These are phyloP conservation scores for Chalciporus sp. DNA, from an alignment of 1,284 basidiomycete species.

Conservation along the genomic window DNA sequence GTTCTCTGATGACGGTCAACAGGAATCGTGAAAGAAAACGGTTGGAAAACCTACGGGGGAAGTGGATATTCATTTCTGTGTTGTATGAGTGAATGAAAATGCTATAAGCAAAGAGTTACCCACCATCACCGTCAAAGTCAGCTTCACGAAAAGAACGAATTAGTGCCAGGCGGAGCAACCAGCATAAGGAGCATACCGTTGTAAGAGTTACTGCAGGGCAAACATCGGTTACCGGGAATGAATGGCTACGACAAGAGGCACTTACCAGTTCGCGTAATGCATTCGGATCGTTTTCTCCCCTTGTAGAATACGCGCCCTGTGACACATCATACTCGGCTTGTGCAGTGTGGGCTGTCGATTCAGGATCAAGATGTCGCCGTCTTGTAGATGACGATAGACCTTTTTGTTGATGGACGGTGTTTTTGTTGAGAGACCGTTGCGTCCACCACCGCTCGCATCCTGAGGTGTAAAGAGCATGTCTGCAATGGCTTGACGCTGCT, in stretches of 20 bases:
- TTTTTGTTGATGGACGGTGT: conserved; percentile 91
- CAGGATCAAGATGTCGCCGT: conserved; percentile 95
- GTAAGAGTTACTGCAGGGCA: conserved; percentile 83
- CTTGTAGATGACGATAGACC: conserved; percentile 92
- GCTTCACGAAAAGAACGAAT: conserved; percentile 49
- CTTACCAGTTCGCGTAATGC: conserved; percentile 99
- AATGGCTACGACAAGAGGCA: conserved; percentile 11
- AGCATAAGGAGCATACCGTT: conserved; percentile 62
- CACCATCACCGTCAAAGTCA: conserved; percentile 98
- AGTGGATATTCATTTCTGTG: conserved; percentile 99
- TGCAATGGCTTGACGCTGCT: conserved; percentile 94
- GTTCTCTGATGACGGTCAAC: conserved; percentile 59
- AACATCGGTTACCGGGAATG: conserved; percentile 6
- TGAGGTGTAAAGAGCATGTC: conserved; percentile 95
- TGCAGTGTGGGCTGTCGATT: conserved; percentile 99
- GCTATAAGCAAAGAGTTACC: conserved; percentile 24
- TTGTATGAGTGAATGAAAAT: conserved; percentile 16
- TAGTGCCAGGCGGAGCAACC: conserved; percentile 13
- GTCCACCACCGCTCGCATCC: conserved; percentile 59
- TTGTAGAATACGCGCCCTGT: conserved; percentile 88
- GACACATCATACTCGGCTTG: conserved; percentile 99
- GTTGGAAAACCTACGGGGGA: conserved; percentile 74
- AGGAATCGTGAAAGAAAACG: conserved; percentile 8
- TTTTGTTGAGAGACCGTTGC: conserved; percentile 66
- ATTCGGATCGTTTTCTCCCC: conserved; percentile 99